A percentile compares a stretch with the other conserved stretches of the same genome.
These are phyloP conservation scores for Paramecium tetraurelia DNA, from an alignment of 73 alveolate species.

Conservation along the genomic window DNA sequence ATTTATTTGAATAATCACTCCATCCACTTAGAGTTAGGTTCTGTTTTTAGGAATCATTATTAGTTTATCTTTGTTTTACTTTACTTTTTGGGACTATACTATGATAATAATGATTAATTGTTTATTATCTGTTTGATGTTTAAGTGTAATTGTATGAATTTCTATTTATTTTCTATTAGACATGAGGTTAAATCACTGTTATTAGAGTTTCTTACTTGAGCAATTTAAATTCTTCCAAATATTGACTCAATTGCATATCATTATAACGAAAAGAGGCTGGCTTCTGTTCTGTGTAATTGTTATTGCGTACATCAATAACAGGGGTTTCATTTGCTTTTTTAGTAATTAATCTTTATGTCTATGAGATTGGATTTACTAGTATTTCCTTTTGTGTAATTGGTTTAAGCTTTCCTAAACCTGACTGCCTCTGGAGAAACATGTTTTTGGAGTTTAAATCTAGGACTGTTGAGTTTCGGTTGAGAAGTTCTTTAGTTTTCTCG, in stretches of 20 bases:
- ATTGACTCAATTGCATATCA: not conserved
- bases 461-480: not conserved
- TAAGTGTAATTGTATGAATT: not conserved
- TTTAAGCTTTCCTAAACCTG: not conserved
- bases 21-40: not conserved
- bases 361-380: not conserved
- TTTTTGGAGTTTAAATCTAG: not conserved
- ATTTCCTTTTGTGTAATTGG: not conserved
- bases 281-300: not conserved
- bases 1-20: slow-evolving; percentile 24
- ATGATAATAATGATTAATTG: not conserved
- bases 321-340: not conserved
- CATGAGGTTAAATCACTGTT: not conserved
- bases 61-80: not conserved
- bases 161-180: not conserved
- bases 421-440: not conserved
- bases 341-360: not conserved
- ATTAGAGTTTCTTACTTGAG: not conserved
- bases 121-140: not conserved
- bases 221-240: not conserved
- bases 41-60: not conserved
- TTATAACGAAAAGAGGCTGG: not conserved
- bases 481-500: not conserved
- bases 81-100: not conserved
- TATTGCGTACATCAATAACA: not conserved